A percentile compares a stretch with the other conserved stretches of the same genome.
phyloP scores from a whole-genome alignment of 2,329 filamentous ascomycete genomes.

The Ceratocystis huliohia region DNA sequence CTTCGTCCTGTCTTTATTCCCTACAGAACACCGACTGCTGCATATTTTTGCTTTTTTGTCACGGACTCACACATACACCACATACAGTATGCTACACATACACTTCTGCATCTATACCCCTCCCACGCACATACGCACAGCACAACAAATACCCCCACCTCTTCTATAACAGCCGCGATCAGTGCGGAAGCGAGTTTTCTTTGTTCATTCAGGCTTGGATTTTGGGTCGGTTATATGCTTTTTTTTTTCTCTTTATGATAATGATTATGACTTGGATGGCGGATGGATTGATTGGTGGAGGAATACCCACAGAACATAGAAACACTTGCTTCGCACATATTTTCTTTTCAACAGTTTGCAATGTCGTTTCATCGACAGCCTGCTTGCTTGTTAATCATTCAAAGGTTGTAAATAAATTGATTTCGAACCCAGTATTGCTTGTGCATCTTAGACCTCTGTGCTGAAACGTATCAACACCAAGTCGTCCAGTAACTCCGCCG shows the following conservation, averaged over 20 bases:
- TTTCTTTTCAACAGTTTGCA: not conserved
- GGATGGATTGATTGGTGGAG: constrained; percentile 13
- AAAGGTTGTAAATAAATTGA: not conserved
- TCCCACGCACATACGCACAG: not conserved
- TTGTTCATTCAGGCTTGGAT: constrained; percentile 20
- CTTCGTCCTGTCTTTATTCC: not conserved
- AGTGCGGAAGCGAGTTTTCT: constrained; percentile 21
- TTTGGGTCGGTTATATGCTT: constrained; percentile 11
- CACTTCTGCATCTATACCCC: not conserved
- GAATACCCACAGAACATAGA: constrained; percentile 21
- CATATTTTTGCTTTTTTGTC: not conserved
- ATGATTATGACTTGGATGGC: constrained; percentile 20
- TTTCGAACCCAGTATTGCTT: not conserved
- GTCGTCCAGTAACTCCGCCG: too few relatives aligned
- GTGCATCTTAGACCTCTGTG: too few relatives aligned
- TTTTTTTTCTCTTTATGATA: constrained; percentile 20
- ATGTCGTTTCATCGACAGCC: too few relatives aligned
- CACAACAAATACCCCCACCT: not conserved
- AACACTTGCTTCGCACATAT: constrained; percentile 17
- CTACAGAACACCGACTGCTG: too few relatives aligned
- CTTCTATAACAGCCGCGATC: constrained; percentile 17
- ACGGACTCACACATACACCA: not conserved
- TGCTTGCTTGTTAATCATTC: too few relatives aligned
- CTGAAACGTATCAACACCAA: too few relatives aligned
- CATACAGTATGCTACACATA: not conserved